Percentiles rank a stretch among this genome's conserved stretches.
Conservation (phyloP, 176 grass and related monocot species). For the Poa pratensis region DNA sequence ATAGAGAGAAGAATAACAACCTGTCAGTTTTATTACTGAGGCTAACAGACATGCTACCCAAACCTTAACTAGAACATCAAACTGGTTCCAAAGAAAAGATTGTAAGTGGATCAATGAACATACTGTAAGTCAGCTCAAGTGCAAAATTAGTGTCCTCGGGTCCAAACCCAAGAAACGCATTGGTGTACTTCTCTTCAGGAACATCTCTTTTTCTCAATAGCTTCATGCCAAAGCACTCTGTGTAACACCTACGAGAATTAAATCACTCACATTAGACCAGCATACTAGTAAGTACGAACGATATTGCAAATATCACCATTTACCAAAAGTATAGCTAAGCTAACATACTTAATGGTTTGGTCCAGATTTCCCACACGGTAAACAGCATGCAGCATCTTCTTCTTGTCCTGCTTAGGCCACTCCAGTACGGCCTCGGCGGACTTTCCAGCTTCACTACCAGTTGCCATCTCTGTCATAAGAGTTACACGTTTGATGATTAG, state of each 20-base stretch:
- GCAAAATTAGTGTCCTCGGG: constrained; percentile 87
- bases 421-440: constrained; percentile 66
- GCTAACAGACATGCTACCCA: neutral
- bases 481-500: neutral
- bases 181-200: constrained; percentile 93
- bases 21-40: neutral
- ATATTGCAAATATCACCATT: neutral
- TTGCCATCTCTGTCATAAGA: constrained; percentile 54
- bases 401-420: constrained; percentile 89
- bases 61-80: constrained; percentile 23
- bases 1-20: constrained; percentile 1
- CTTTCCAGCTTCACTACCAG: constrained; percentile 47
- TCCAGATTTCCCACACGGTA: constrained; percentile 97
- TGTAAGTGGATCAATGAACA: constrained; percentile 10
- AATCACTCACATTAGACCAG: constrained; percentile 20
- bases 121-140: constrained; percentile 94
- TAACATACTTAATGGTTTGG: constrained; percentile 72
- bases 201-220: constrained; percentile 89
- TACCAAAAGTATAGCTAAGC: neutral
- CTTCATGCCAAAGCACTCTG: constrained; percentile 90
- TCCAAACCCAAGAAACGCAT: constrained; percentile 95
- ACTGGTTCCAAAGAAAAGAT: neutral
- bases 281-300: neutral
- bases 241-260: constrained; percentile 73
- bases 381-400: constrained; percentile 82